A percentile compares a stretch with the other conserved stretches of the same genome.
These are phyloP conservation scores for Echinosophora koreensis DNA, from an alignment of 306 rosid species.

Conservation along the genomic window DNA sequence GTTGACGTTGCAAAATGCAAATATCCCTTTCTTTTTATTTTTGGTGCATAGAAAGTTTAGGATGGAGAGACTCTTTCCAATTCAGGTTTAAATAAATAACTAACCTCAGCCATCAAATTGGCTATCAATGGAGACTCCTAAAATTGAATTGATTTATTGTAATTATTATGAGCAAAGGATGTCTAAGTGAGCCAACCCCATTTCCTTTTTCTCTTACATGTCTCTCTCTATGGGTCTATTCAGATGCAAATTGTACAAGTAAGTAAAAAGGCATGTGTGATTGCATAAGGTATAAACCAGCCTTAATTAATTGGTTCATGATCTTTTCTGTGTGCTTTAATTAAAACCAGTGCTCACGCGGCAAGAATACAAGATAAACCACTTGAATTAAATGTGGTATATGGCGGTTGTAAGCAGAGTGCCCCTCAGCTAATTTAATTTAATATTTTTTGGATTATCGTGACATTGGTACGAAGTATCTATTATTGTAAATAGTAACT, in stretches of 20 bases:
- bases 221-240: background rate
- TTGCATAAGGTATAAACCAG: background rate
- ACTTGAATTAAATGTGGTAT: background rate
- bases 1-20: slow-evolving; percentile 41
- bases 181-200: too few relatives aligned
- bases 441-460: background rate
- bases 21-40: background rate
- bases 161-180: too few relatives aligned
- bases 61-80: background rate
- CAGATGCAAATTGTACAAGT: background rate
- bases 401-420: background rate
- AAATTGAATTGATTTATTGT: too few relatives aligned
- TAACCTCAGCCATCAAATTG: background rate
- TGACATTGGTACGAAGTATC: too few relatives aligned
- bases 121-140: background rate
- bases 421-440: background rate
- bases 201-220: background rate
- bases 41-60: background rate
- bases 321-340: background rate
- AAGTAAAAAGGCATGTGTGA: background rate
- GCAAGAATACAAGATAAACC: background rate
- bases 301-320: background rate
- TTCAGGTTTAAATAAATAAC: background rate
- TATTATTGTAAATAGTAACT: too few relatives aligned
- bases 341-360: slow-evolving; percentile 4